phyloP scores from a whole-genome alignment of 139 green algal genomes.

The Pleodorina starrii region DNA sequence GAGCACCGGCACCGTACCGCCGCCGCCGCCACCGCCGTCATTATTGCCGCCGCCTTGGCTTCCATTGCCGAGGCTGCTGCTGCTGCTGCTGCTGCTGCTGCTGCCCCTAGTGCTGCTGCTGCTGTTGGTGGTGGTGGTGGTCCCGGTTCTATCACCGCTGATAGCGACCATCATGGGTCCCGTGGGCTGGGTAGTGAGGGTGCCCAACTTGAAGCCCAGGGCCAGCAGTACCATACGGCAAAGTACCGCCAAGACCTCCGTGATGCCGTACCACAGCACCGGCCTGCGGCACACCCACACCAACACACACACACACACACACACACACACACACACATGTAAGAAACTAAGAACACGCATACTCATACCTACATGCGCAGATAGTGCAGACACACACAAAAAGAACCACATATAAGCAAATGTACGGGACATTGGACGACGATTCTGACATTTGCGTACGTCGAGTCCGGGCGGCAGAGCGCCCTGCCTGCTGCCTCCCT shows the following conservation, averaged over 20 bases:
- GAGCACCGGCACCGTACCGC: constrained; percentile 46
- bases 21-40: not conserved
- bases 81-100: not conserved
- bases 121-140: not conserved
- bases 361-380: no score
- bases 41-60: not conserved
- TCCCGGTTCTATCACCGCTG: not conserved
- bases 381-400: no score
- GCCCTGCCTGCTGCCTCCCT: no score
- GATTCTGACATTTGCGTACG: no score
- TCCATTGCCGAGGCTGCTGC: not conserved
- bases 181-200: not conserved
- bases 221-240: constrained; percentile 34
- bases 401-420: no score
- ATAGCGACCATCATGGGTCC: not conserved
- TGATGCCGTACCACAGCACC: constrained; percentile 55
- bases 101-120: not conserved
- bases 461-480: no score
- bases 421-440: no score
- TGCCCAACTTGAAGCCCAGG: constrained; percentile 31
- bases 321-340: no score
- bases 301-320: no score
- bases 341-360: no score
- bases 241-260: constrained; percentile 50
- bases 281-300: no score